Evolutionary conservation across 257 asterid species (phyloP), one percentile per base, ranked within the genome.

Genomic region (Leonotis leonurus): DNA sequence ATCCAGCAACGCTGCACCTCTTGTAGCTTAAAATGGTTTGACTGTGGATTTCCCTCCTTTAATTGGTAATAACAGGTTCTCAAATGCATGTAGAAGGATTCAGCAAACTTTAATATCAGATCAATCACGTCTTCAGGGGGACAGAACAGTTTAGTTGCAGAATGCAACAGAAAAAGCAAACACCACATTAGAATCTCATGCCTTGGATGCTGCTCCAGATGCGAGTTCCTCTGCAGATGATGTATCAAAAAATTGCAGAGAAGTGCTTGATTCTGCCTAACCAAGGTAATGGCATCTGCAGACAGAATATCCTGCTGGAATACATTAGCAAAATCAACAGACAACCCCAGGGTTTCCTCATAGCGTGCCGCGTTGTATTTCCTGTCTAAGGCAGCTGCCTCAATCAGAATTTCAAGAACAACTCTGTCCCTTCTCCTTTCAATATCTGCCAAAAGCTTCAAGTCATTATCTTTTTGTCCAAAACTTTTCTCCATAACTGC

Each of bases 271-370:
- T 92, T 89, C 68, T 89, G 93, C 49, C 99, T 80, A 70, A 86
- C 84, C 78, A 92, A 82, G 77, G 99, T 85, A 40, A 89, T 70
- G 26, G 97, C 99, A 86, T 92, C 99, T 60, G 97, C 94, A 55
- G 82, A 77, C 59, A 73, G 68, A 70, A 65, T 58, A 78, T 86
- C 95, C 62, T 71, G 76, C 83, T 55, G 65, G 35, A 85, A 77
- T 74, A 87, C 69, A 60, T 48, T 69, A 62, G 80, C 52, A 55
- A 64, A 67, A 61, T 63, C 96, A 57, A 46, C 73, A 65, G 33
- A 58, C 54, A 83, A 74, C 53, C 54, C 70, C 27, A 71, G 48
- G 46, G 16, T 60, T 61, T 76, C 88, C 53, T 73, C 77, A 53
- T 73, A 78, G 9, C 44, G 33, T 55, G 76, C 72, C 68, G 55